Evolutionary conservation across 2,329 filamentous ascomycete genomes (phyloP).

Genomic region (Setomelanomma holmii): DNA sequence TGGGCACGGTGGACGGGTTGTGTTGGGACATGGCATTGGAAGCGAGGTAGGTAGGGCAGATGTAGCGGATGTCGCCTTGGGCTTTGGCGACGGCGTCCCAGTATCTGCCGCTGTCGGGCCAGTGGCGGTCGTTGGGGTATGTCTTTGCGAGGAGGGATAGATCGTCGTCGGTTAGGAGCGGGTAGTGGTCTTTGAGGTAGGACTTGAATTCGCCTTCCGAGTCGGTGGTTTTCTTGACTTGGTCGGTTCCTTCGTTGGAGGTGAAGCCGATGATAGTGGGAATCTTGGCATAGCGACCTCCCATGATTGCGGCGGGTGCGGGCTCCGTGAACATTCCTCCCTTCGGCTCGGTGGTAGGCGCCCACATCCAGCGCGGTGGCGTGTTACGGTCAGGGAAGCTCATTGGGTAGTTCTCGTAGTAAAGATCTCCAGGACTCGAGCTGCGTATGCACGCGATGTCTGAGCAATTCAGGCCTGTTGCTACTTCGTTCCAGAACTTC

Average conservation of each 20-base stretch:
- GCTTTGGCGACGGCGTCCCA: constrained; percentile 45
- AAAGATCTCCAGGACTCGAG: constrained; percentile 36
- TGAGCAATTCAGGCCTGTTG: constrained; percentile 39
- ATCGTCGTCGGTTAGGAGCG: constrained; percentile 61
- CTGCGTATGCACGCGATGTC: constrained; percentile 38
- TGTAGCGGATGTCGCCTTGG: constrained; percentile 45
- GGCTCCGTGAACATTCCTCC: constrained; percentile 41
- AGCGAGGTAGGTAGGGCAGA: constrained; percentile 42
- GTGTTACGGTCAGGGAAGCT: constrained; percentile 38
- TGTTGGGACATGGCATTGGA: constrained; percentile 39
- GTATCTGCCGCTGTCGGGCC: constrained; percentile 40
- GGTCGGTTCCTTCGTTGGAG: constrained; percentile 49
- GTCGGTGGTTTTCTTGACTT: constrained; percentile 49
- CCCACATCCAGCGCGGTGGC: constrained; percentile 46
- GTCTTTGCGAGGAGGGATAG: constrained; percentile 40
- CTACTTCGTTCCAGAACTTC: constrained; percentile 42
- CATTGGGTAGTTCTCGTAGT: constrained; percentile 46
- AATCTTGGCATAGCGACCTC: constrained; percentile 36
- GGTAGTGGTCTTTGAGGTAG: constrained; percentile 48
- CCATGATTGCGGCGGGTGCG: constrained; percentile 35
- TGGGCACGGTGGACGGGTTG: constrained; percentile 32
- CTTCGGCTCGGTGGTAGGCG: constrained; percentile 37
- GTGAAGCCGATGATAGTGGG: constrained; percentile 44
- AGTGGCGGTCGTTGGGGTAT: constrained; percentile 44
- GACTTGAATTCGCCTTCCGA: constrained; percentile 46